Percentiles rank a stretch among this genome's conserved stretches.
These are phyloP conservation scores for Macadamia tetraphylla DNA, from an alignment of 164 flowering plant species.

Conservation along the genomic window DNA sequence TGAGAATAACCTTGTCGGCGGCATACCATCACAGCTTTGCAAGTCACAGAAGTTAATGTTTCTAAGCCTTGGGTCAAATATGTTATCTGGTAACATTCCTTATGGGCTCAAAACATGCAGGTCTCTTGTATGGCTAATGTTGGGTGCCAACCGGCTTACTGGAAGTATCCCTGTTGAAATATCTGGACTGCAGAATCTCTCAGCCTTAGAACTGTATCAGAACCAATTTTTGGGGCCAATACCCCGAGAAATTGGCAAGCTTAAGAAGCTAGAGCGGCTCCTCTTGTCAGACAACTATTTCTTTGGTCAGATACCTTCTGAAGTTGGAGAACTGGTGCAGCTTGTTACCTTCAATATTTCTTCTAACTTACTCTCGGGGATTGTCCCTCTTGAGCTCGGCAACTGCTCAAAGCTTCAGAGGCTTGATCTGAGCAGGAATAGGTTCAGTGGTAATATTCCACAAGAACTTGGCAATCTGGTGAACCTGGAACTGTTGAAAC, in stretches of 20 bases:
- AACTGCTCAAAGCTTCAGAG: slow-evolving; percentile 44
- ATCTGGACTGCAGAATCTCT: slow-evolving; percentile 33
- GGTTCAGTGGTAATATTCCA: slow-evolving; percentile 36
- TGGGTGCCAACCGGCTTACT: slow-evolving; percentile 44
- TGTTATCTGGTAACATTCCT: slow-evolving; percentile 46
- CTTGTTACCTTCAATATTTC: slow-evolving; percentile 54
- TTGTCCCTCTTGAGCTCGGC: slow-evolving; percentile 38
- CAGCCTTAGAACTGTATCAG: slow-evolving; percentile 40
- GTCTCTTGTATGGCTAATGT: slow-evolving; percentile 40
- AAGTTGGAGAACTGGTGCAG: slow-evolving; percentile 34
- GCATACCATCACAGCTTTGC: slow-evolving; percentile 41
- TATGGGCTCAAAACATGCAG: slow-evolving; percentile 42
- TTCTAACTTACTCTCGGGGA: slow-evolving; percentile 38
- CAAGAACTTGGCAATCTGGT: slow-evolving; percentile 37
- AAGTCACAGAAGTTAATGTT: slow-evolving; percentile 27
- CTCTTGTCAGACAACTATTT: slow-evolving; percentile 38
- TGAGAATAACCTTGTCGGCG: slow-evolving; percentile 35
- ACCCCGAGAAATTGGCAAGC: slow-evolving; percentile 39
- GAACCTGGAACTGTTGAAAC: slow-evolving; percentile 42
- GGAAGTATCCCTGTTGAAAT: slow-evolving; percentile 44
- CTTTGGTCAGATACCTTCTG: slow-evolving; percentile 36
- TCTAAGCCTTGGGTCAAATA: slow-evolving; percentile 51
- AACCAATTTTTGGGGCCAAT: slow-evolving; percentile 47
- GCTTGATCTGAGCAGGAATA: slow-evolving; percentile 51
- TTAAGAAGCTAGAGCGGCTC: slow-evolving; percentile 40